Percentiles rank a stretch among this genome's conserved stretches.
Evolutionary conservation across 352 stramenopile species (phyloP).

Genomic region (Phytophthora boehmeriae): DNA sequence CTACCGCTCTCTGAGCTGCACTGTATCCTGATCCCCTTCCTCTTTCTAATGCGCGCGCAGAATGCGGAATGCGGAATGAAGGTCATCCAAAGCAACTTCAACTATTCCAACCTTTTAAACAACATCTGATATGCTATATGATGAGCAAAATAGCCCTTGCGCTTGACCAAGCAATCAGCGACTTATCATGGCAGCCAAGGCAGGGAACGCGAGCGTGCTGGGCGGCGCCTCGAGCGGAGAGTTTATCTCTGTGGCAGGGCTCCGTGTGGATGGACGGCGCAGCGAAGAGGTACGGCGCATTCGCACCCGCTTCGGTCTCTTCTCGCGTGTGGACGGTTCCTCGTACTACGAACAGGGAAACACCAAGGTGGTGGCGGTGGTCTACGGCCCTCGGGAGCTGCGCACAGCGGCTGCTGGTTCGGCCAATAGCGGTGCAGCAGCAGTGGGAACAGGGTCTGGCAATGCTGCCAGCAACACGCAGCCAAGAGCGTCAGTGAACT

Average conservation of each 20-base stretch:
- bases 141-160: too few relatives aligned
- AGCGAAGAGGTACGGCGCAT: constrained; percentile 86
- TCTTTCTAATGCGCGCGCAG: neutral
- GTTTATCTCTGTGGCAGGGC: constrained; percentile 83
- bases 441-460: constrained; percentile 60
- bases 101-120: neutral
- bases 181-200: constrained; percentile 63
- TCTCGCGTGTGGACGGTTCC: constrained; percentile 87
- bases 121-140: neutral
- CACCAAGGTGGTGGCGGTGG: constrained; percentile 89
- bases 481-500: constrained; percentile 74
- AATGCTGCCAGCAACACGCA: constrained; percentile 75
- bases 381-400: constrained; percentile 89
- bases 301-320: constrained; percentile 82
- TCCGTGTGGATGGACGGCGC: constrained; percentile 85
- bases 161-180: constrained; percentile 24
- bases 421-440: constrained; percentile 36
- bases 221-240: constrained; percentile 64
- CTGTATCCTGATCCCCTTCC: too few relatives aligned
- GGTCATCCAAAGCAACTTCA: constrained; percentile 3
- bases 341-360: constrained; percentile 90
- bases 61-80: constrained; percentile 6
- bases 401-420: constrained; percentile 41
- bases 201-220: constrained; percentile 59
- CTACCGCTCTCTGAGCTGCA: too few relatives aligned